Evolutionary conservation across 2,329 filamentous ascomycete species (phyloP), one percentile per base, ranked within the genome.

Genomic region (Hypoxylon sp.): DNA sequence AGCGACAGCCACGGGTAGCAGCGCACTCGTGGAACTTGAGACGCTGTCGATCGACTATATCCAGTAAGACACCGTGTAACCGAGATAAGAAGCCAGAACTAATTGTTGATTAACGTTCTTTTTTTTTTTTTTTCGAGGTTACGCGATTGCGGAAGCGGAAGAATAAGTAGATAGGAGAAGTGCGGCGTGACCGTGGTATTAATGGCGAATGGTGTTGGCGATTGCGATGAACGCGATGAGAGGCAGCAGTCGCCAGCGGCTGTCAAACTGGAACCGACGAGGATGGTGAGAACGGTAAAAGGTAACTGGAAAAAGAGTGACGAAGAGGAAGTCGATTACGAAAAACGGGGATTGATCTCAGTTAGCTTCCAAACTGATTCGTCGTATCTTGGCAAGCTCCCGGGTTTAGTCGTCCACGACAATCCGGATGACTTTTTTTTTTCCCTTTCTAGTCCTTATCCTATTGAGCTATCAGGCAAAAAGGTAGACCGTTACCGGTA

Each of bases 1-100:
- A 69, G 73, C 69, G 61, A 69, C 65, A 63, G 69, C 67, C 63
- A 74, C 71, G 59, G 67, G 67, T 67, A 70, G 65, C 55, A 57
- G 67, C 70, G 59, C 67, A 59, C 54, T 67, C 53, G 65, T 69
- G 53, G 58, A 66, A 63, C 71, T 54, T 51, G 57, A 72, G 53
- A 50, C 65, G 68, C 62, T 67, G 63, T 71, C 65, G 61, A 63
- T 63, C 63, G 50, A 60, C 14, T 60, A 37, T 60, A 60, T 53
- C 55, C 53, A 47, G 61, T 59, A 44, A 47, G 37, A 58, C 44
- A 44, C 47, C 22, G 57, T 62, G 55, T 66, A 55, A 58, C 62
- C 35, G 35, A 53, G 50, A 54, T 62, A 67, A 26, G 37, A 57
- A 53, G 46, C 26, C 9, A 35, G 44, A 53, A 24, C 14, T 39